Evolutionary conservation across 2,329 filamentous ascomycete species (phyloP), one percentile per base, ranked within the genome.

Genomic region (Hyphodiscus sp.): DNA sequence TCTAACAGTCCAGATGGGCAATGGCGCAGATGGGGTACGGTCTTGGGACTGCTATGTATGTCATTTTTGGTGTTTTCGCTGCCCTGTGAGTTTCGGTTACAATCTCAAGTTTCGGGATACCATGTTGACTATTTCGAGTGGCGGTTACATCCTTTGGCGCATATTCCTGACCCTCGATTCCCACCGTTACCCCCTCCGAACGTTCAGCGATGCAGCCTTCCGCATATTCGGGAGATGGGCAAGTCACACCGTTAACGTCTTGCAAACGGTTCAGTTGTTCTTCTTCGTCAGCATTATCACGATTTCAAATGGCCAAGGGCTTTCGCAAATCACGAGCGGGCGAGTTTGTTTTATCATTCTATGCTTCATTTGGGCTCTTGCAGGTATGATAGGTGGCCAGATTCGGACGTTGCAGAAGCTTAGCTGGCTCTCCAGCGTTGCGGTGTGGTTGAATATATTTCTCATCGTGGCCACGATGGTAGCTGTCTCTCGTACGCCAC

Each of bases 391-490:
- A 11, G 57, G 80, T 3, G 76, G 77, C 2, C 79, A 81, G 58
- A 74, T 83, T 45, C 73, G 80, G 2, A 80, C 77, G 0, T 68
- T 82, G 45, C 72, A 77, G 59, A 68, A 69, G 6, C 76, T 79
- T 48, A 74, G 75, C 2, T 81, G 76, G 73, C 65, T 82, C 1
- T 76, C 79, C 11, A 81, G 79, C 55, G 57, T 74, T 15, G 73
- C 76, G 1, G 74, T 82, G 13, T 82, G 76, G 74, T 59, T 81
- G 49, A 81, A 80, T 56, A 58, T 82, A 18, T 60, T 76, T 38
- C 70, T 76, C 58, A 76, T 81, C 51, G 70, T 81, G 56, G 73
- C 81, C 53, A 63, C 57, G 44, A 80, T 81, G 74, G 76, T 73
- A 20, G 74, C 75, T 2, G 45, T 26, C 2, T n/a, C 10, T n/a